Evolutionary conservation across 1,284 basidiomycete genomes (phyloP), one percentile per base, ranked within the genome.

Genomic region (Earliella scabrosa): DNA sequence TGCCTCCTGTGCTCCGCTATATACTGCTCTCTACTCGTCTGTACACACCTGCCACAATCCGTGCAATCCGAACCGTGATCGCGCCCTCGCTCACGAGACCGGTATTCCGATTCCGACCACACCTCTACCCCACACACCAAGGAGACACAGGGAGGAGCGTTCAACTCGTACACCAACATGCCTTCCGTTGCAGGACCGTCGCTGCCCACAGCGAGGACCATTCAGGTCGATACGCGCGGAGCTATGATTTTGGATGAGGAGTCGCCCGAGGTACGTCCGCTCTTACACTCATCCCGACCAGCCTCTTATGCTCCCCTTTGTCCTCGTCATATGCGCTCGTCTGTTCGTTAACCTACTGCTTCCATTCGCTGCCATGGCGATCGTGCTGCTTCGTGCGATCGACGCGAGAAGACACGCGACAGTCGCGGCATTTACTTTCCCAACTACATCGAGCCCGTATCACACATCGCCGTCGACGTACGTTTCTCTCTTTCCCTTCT

Each of bases 361-460:
- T 40, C 16, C 24, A 7, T 36, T 27, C 34, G 32, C 24, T 48
- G 46, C 24, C 14, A 36, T 34, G 46, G 24, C 23, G 46, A 48
- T 43, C 32, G 4, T 43, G 26, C 10, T 45, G 50, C 45, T 41
- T 36, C 44, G 44, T 49, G 44, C 31, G 39, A 18, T 32, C 40
- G 38, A 26, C 49, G 39, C 51, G 40, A 26, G 34, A 63, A 96
- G 93, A 96, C 93, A 34, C 81, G 93, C 63, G 95, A 97, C 73
- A 95, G 93, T 67, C 82, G 95, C 70, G 95, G 94, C 14, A 97
- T 98, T 68, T 97, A 97, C 75, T 83, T 98, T 46, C 95, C 95
- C 49, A 95, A 96, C 72, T 88, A 97, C 75, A 96, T 96, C 63
- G 95, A 98, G 73, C 92, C 93, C 13, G 90, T 97, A n/a, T 97